Conservation (phyloP, 352 stramenopile genomes). For the Phytophthora colocasiae region DNA sequence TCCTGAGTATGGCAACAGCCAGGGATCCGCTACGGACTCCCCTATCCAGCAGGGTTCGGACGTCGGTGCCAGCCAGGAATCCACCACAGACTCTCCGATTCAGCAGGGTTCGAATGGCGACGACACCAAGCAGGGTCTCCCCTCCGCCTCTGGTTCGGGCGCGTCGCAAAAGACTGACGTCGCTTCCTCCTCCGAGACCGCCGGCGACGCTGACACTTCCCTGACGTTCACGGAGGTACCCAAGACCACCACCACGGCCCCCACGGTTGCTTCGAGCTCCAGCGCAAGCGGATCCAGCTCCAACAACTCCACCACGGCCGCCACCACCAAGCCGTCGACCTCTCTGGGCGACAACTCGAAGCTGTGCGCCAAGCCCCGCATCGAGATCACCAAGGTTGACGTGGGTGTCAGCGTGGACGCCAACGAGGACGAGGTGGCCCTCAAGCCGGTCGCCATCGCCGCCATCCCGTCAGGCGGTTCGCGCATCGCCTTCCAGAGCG, state of each 20-base stretch:
- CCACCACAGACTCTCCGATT: not conserved
- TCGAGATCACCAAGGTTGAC: constrained; percentile 50
- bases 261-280: constrained; percentile 6
- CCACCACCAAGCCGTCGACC: constrained; percentile 11
- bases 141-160: constrained; percentile 30
- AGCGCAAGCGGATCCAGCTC: constrained; percentile 8
- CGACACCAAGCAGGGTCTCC: not conserved
- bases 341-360: constrained; percentile 24
- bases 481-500: constrained; percentile 55
- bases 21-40: too few species aligned
- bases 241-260: constrained; percentile 5
- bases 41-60: not conserved
- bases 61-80: not conserved
- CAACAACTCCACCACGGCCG: constrained; percentile 6
- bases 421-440: constrained; percentile 57
- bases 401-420: constrained; percentile 40
- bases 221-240: not conserved
- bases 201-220: constrained; percentile 5
- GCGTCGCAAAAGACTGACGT: constrained; percentile 6
- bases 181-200: constrained; percentile 1
- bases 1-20: constrained; percentile 9
- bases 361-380: constrained; percentile 51
- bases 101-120: not conserved
- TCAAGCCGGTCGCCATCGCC: constrained; percentile 59
- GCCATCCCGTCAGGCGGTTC: constrained; percentile 31